phyloP scores from a whole-genome alignment of 306 rosid species.

The Ammopiptanthus mongolicus region DNA sequence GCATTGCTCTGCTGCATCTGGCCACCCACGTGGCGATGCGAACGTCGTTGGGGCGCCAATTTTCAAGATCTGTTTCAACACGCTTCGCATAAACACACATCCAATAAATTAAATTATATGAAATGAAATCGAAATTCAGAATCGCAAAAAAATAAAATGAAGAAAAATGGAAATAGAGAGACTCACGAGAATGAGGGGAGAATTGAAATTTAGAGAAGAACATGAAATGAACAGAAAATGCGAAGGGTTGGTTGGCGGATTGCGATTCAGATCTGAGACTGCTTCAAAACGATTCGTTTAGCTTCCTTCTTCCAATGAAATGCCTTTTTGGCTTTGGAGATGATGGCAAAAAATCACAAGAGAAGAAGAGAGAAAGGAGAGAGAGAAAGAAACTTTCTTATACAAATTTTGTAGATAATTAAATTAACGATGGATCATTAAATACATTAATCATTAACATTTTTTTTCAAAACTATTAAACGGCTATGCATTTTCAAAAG shows the following conservation, averaged over 20 bases:
- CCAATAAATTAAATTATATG: background rate
- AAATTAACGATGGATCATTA: background rate
- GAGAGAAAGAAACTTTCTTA: background rate
- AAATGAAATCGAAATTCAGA: background rate
- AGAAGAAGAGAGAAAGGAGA: background rate
- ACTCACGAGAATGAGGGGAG: conserved; percentile 53
- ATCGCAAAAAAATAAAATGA: background rate
- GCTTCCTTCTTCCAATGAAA: conserved; percentile 6
- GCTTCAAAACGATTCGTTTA: conserved; percentile 20
- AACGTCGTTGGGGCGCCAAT: conserved; percentile 99
- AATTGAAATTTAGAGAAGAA: conserved; percentile 42
- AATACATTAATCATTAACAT: background rate
- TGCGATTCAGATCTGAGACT: conserved; percentile 60
- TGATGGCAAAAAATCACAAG: conserved; percentile 21
- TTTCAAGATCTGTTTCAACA: conserved; percentile 76
- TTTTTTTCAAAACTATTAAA: conserved; percentile 33
- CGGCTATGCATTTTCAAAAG: conserved; percentile 33
- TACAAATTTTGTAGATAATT: conserved; percentile 10
- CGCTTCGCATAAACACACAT: conserved; percentile 33
- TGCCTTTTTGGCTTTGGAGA: background rate
- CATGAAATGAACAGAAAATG: conserved; percentile 61
- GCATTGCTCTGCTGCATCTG: conserved; percentile 99
- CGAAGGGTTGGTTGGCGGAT: background rate
- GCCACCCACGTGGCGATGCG: conserved; percentile 99
- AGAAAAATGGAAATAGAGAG: background rate